Evolutionary conservation across 73 alveolate species (phyloP), one percentile per base, ranked within the genome.

Genomic region (Halteria grandinella): DNA sequence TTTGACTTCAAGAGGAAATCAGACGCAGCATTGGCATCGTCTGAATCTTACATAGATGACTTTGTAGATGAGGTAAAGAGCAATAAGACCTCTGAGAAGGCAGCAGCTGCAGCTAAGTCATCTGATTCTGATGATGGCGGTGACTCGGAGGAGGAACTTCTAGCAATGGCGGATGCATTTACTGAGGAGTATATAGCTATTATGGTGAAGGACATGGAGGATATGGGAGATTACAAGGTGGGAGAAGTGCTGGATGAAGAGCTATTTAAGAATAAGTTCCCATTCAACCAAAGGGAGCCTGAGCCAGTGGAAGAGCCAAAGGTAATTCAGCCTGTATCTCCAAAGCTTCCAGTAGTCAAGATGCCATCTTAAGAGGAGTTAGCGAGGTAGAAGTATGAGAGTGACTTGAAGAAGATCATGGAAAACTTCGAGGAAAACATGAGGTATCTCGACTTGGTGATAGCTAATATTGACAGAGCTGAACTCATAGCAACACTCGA

Each of bases 1-100:
- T 45, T 66, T 7, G 32, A 66, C 28, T 37, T 60, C 3, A 60
- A 32, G 45, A 15, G 7, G 77, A 60, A 5, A 36, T 59, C 43
- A 23, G 43, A 31, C 7, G 77, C 4, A 60, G 77, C 41, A 32
- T 18, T 37, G 49, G n/a, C 60, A 60, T 34, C 60, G 62, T 55
- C 43, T 18, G 80, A 66, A 29, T 52, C 55, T 14, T 66, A 66
- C 34, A 36, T 66, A 15, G 80, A 66, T 31, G 66, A 66, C 20
- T 66, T 66, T 47, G 80, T 45, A n/a, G 51, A 66, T 10, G 43
- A n/a, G n/a, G n/a, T n/a, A n/a, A n/a, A n/a, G n/a, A n/a, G n/a
- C n/a, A n/a, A n/a, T n/a, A 31, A 48, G 6, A 48, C 21, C 6
- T 7, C 6, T 25, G 6, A 48, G 23, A 6, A 7, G 6, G 28